These are phyloP conservation scores for Mycena maculata DNA, from an alignment of 768 basidiomycete species.

Conservation along the genomic window DNA sequence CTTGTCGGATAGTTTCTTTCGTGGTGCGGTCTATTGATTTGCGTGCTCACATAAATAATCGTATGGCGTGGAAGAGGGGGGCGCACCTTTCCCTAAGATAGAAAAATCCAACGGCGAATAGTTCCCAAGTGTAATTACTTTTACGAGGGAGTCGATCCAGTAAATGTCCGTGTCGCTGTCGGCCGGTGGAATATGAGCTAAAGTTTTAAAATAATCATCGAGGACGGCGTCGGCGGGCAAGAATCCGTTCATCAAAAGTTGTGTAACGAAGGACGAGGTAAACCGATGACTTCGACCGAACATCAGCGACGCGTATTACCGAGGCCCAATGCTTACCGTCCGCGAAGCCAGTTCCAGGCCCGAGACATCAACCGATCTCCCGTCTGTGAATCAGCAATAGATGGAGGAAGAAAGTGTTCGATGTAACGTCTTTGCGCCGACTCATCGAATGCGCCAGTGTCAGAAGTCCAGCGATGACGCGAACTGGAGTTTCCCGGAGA, in stretches of 20 bases:
- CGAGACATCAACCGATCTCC: not conserved
- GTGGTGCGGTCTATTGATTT: not conserved
- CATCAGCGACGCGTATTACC: not conserved
- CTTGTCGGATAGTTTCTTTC: not conserved
- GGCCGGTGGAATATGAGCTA: not conserved
- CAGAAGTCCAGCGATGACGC: conserved; percentile 3
- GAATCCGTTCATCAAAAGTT: not conserved
- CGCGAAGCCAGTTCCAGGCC: conserved; percentile 1
- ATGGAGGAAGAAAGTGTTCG: not conserved
- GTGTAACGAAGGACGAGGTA: not conserved
- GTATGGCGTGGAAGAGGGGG: no score
- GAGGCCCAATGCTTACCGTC: not conserved
- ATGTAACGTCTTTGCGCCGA: not conserved
- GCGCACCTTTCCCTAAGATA: not conserved
- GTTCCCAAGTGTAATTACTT: not conserved
- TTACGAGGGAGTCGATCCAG: not conserved
- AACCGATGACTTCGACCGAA: not conserved
- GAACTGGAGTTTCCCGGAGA: not conserved
- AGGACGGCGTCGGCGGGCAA: conserved; percentile 1
- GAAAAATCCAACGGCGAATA: not conserved
- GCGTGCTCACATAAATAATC: not conserved
- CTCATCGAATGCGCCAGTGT: conserved; percentile 2
- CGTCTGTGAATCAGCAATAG: conserved; percentile 2
- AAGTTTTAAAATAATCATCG: conserved; percentile 5
- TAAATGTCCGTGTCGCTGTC: not conserved